These are phyloP conservation scores for Leptosphaerulina australis DNA, from an alignment of 2,329 filamentous ascomycete genomes.

Conservation along the genomic window DNA sequence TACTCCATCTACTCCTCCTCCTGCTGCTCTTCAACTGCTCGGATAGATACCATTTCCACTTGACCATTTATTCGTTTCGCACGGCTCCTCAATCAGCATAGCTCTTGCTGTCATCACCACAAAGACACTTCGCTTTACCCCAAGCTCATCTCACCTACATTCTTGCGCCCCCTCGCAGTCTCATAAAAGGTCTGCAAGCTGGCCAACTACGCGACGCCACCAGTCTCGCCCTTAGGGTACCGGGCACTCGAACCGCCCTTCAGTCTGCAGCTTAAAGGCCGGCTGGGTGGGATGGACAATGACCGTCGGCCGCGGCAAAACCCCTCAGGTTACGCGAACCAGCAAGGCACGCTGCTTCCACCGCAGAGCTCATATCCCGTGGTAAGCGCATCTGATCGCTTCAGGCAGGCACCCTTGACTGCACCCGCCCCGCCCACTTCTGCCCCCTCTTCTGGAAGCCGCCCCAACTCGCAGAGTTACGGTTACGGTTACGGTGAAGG, in stretches of 20 bases:
- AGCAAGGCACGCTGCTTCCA: constrained; percentile 56
- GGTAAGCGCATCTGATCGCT: constrained; percentile 56
- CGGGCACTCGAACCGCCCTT: constrained; percentile 64
- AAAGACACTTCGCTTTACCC: constrained; percentile 15
- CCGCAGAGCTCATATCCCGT: constrained; percentile 51
- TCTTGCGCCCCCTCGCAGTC: constrained; percentile 26
- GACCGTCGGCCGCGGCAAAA: constrained; percentile 76
- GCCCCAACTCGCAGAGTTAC: constrained; percentile 51
- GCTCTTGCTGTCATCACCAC: constrained; percentile 18
- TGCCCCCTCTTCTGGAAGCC: constrained; percentile 48
- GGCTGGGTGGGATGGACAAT: constrained; percentile 75
- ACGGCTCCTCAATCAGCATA: constrained; percentile 19
- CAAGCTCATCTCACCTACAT: constrained; percentile 12
- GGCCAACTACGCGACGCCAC: constrained; percentile 67
- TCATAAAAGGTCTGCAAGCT: constrained; percentile 60
- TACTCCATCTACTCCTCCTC: constrained; percentile 24
- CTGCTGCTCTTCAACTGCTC: too few relatives aligned
- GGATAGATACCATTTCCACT: constrained; percentile 11
- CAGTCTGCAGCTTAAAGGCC: constrained; percentile 60
- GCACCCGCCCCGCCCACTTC: constrained; percentile 52
- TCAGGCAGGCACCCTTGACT: constrained; percentile 54
- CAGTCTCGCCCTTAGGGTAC: constrained; percentile 69
- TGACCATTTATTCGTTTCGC: constrained; percentile 17
- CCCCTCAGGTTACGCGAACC: constrained; percentile 66
- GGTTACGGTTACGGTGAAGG: constrained; percentile 62